Conservation (phyloP, 371 early-diverging fungal genomes). For the Dichotomocladium elegans region DNA sequence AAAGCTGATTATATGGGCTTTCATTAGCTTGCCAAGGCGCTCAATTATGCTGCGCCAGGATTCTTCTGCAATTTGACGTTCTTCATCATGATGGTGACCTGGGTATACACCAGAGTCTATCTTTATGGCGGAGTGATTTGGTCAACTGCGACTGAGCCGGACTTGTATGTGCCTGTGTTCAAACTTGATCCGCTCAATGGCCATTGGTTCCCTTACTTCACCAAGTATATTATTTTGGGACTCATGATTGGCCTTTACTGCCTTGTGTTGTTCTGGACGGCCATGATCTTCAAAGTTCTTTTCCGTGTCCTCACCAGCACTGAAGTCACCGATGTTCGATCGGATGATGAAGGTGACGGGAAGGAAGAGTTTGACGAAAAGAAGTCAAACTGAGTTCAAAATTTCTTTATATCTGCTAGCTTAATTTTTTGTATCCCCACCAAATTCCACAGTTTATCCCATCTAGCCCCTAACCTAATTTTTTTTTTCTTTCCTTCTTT, state of each 20-base stretch:
- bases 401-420: no score
- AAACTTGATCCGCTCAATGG: slow-evolving; percentile 41
- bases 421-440: no score
- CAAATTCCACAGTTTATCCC: no score
- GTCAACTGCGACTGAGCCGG: slow-evolving; percentile 42
- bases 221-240: slow-evolving; percentile 44
- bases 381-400: no score
- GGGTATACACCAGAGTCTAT: slow-evolving; percentile 73
- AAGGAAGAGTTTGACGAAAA: no score
- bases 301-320: slow-evolving; percentile 52
- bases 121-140: slow-evolving; percentile 48
- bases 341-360: slow-evolving; percentile 60
- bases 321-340: slow-evolving; percentile 59
- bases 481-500: no score
- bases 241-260: slow-evolving; percentile 38
- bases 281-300: slow-evolving; percentile 59
- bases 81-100: slow-evolving; percentile 59
- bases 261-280: slow-evolving; percentile 62
- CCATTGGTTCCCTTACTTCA: slow-evolving; percentile 45
- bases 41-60: slow-evolving; percentile 51
- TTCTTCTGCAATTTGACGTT: slow-evolving; percentile 59
- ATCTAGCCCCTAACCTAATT: no score
- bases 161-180: slow-evolving; percentile 38
- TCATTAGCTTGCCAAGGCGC: slow-evolving; percentile 54
- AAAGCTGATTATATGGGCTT: no score